Evolutionary conservation across 2,329 filamentous ascomycete genomes (phyloP).

Genomic region (Epichloe gansuensis): DNA sequence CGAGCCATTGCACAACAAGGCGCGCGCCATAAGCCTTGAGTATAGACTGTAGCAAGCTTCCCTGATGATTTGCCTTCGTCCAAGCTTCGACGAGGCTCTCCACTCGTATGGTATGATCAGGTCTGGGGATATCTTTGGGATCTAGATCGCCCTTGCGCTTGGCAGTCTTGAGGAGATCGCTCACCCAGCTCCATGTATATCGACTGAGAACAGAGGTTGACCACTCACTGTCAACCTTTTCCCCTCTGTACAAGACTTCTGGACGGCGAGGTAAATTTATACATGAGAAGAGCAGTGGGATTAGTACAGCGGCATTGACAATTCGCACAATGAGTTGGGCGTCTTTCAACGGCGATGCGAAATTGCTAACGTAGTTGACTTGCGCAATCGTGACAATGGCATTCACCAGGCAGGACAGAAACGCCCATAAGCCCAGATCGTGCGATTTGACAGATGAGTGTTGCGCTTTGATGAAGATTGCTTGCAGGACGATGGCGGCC

Average conservation of each 20-base stretch:
- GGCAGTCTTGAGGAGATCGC: constrained; percentile 39
- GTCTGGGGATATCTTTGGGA: constrained; percentile 46
- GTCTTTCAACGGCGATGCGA: constrained; percentile 20
- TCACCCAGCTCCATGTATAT: constrained; percentile 55
- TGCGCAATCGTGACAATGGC: constrained; percentile 32
- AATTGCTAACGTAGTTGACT: constrained; percentile 23
- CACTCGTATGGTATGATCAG: constrained; percentile 41
- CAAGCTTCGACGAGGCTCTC: constrained; percentile 37
- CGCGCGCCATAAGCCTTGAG: constrained; percentile 41
- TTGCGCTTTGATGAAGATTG: constrained; percentile 33
- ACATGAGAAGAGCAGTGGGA: constrained; percentile 35
- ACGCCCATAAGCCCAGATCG: constrained; percentile 37
- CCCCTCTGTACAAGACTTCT: constrained; percentile 46
- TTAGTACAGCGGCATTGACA: constrained; percentile 30
- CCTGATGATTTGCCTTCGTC: constrained; percentile 31
- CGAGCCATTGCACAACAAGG: constrained; percentile 44
- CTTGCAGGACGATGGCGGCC: constrained; percentile 40
- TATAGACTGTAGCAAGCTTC: constrained; percentile 47
- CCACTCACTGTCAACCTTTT: constrained; percentile 49
- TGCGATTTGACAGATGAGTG: constrained; percentile 40
- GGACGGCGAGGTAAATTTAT: constrained; percentile 53
- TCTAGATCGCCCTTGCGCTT: constrained; percentile 46
- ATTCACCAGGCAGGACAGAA: constrained; percentile 33
- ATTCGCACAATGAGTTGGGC: constrained; percentile 32
- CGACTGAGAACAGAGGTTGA: constrained; percentile 47